phyloP scores from a whole-genome alignment of 164 flowering plant species.

The Saururus chinensis region DNA sequence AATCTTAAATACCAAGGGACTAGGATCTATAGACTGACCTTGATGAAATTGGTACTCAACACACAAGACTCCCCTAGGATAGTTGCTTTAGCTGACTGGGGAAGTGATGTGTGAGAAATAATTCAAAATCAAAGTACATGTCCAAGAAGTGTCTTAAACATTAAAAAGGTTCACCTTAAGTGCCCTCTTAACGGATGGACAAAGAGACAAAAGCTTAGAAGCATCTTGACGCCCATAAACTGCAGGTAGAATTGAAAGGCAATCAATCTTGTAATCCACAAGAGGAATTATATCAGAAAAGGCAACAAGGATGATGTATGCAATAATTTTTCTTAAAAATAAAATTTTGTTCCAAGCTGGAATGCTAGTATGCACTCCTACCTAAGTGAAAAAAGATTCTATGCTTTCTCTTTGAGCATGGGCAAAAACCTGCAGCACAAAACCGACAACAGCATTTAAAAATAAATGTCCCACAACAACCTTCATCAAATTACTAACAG shows the following conservation, averaged over 20 bases:
- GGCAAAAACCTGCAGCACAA: slow-evolving; percentile 62
- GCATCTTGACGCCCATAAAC: slow-evolving; percentile 77
- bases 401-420: slow-evolving; percentile 84
- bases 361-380: slow-evolving; percentile 11
- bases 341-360: neutral
- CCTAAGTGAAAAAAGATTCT: slow-evolving; percentile 96
- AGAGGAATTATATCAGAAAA: slow-evolving; percentile 7
- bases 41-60: slow-evolving; percentile 61
- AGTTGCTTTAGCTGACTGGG: slow-evolving; percentile 62
- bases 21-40: slow-evolving; percentile 32
- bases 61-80: slow-evolving; percentile 68
- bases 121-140: neutral
- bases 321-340: too few relatives aligned
- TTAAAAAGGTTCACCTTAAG: slow-evolving; percentile 47
- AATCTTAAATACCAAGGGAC: neutral
- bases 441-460: neutral
- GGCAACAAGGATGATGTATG: too few relatives aligned
- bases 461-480: neutral
- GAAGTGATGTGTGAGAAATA: slow-evolving; percentile 8
- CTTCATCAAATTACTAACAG: neutral
- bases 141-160: neutral
- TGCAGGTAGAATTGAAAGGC: slow-evolving; percentile 73
- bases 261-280: slow-evolving; percentile 58
- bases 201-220: slow-evolving; percentile 56
- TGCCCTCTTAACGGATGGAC: slow-evolving; percentile 66